Conservation (phyloP, 352 stramenopile genomes). For the Halophytophthora polymorphica region DNA sequence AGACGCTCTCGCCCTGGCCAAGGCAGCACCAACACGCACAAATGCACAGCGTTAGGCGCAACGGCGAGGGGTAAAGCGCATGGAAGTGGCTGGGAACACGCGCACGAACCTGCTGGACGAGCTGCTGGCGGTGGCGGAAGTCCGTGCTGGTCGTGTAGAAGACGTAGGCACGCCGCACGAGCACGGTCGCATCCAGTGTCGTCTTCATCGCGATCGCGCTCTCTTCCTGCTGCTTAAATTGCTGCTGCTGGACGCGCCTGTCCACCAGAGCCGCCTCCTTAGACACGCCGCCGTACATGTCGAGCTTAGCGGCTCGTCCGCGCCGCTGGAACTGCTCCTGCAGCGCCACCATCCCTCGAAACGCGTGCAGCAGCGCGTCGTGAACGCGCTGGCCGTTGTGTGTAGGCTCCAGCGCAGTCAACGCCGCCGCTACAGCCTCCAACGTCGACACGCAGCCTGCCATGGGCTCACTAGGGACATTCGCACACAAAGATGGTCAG, state of each 20-base stretch:
- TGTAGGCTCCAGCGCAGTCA: conserved; percentile 39
- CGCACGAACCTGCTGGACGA: conserved; percentile 42
- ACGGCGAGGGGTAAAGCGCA: neutral
- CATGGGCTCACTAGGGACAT: conserved; percentile 57
- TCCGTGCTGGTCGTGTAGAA: conserved; percentile 56
- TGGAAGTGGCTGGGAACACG: neutral
- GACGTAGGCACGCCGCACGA: conserved; percentile 41
- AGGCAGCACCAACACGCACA: neutral
- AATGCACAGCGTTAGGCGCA: neutral
- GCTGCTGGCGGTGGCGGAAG: conserved; percentile 53
- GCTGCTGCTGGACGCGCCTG: conserved; percentile 16
- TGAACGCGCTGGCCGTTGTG: conserved; percentile 12
- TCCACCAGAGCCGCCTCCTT: conserved; percentile 35
- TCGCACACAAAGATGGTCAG: no score
- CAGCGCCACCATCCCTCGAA: conserved; percentile 55
- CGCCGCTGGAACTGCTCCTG: conserved; percentile 43
- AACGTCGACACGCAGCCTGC: conserved; percentile 72
- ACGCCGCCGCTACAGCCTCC: conserved; percentile 54
- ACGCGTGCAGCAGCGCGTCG: conserved; percentile 38
- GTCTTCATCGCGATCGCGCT: neutral
- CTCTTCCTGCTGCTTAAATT: neutral
- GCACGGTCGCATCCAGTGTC: neutral
- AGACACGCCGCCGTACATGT: conserved; percentile 34
- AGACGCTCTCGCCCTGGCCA: conserved; percentile 34
- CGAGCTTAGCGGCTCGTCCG: conserved; percentile 26